These are phyloP conservation scores for Areca catechu DNA, from an alignment of 176 grass and related monocot species.

Conservation along the genomic window DNA sequence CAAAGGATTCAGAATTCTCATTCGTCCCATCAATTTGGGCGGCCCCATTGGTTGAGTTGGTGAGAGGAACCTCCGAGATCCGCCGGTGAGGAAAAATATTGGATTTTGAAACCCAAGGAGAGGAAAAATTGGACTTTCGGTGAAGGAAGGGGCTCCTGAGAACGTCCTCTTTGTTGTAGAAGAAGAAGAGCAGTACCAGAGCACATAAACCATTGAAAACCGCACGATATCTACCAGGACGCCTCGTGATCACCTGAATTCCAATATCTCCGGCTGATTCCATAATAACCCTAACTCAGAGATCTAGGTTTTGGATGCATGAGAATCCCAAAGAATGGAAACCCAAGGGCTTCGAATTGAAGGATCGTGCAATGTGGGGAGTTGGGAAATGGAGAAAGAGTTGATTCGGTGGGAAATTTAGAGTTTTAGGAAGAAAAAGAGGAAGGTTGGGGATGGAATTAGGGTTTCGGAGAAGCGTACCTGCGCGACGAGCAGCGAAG, in stretches of 20 bases:
- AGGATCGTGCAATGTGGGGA: no score
- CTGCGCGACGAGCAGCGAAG: no score
- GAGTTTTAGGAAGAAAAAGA: no score
- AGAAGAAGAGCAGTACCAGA: slow-evolving; percentile 61
- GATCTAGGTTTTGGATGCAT: background rate
- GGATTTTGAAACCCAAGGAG: slow-evolving; percentile 10
- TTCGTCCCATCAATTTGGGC: slow-evolving; percentile 6
- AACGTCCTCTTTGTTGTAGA: slow-evolving; percentile 44
- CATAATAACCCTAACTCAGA: no score
- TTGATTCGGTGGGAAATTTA: no score
- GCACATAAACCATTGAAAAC: slow-evolving; percentile 31
- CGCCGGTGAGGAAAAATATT: slow-evolving; percentile 27
- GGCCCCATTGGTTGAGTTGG: slow-evolving; percentile 22
- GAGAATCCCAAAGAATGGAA: background rate
- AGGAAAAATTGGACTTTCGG: background rate
- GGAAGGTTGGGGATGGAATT: no score
- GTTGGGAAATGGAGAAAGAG: no score
- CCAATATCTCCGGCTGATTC: no score
- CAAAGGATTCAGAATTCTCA: slow-evolving; percentile 19
- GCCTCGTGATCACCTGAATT: background rate
- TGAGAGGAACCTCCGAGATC: slow-evolving; percentile 37
- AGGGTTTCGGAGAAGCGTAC: no score
- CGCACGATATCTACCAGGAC: slow-evolving; percentile 3
- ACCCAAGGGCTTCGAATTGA: no score
- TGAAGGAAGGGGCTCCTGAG: slow-evolving; percentile 11